Base-by-base conservation (phyloP, 1,284 basidiomycete genomes). In the Apiotrichum veenhuisii region DNA sequence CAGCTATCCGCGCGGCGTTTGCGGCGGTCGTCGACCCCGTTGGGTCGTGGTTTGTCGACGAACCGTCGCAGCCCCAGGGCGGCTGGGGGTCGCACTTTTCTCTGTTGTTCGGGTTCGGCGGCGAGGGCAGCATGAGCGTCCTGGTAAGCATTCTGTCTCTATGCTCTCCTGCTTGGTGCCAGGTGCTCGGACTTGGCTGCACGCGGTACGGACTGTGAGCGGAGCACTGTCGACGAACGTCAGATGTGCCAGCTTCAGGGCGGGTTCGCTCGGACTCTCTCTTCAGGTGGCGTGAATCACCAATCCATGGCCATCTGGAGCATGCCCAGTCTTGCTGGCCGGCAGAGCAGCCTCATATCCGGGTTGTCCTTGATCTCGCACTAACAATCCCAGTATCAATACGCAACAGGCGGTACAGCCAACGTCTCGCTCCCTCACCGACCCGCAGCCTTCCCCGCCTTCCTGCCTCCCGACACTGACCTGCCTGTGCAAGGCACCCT, bases 371-470 rank as follows among this genome's bases (percentile, higher is more conserved):
- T 8, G 37, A 2, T n/a, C 15, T 20, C n/a, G 3, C 8, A n/a
- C 30, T 46, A 27, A 30, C 30, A 27, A 5, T 10, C 27, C n/a
- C 46, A 48, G 46, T 48, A 14, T 20, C 2, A 23, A 4, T n/a
- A 23, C 14, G 27, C n/a, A 9, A 10, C 15, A 11, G 33, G 46
- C 34, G 34, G 17, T 2, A 22, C 20, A 27, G 26, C 34, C 26
- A 76, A 77, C 57, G 17, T 74, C n/a, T 68, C 72, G 0, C 61
- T 76, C 8, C 71, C 72, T 0, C 76, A 77, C 58, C 67, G 76
- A 20, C 75, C 74, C 1, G 70, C 75, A 5, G 72, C 76, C 3
- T 77, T 76, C 64, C 76, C 76, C 5, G 51, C 63, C 2, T 65
- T 67, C 26, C 57, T 76, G 7, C 34, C 61, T 1, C 43, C 57